These are phyloP conservation scores for Tranzscheliella williamsii DNA, from an alignment of 1,284 basidiomycete genomes.

Conservation along the genomic window DNA sequence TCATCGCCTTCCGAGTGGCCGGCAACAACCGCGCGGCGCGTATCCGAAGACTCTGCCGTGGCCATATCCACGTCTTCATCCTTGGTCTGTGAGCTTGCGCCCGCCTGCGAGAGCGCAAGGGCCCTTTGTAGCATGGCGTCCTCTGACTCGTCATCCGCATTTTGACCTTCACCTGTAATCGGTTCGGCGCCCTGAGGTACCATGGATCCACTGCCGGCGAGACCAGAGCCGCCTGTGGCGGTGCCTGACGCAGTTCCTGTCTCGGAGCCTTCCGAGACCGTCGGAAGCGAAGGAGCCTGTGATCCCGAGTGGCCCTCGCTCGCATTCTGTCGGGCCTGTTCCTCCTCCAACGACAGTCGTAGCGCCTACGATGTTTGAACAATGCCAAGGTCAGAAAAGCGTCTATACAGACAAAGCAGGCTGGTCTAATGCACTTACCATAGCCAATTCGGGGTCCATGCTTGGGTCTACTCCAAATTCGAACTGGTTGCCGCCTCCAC, in stretches of 20 bases:
- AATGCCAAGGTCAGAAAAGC: not conserved
- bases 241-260: conserved; percentile 5
- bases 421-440: conserved; percentile 72
- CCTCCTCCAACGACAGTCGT: conserved; percentile 96
- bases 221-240: conserved; percentile 1
- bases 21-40: conserved; percentile 36
- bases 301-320: conserved; percentile 37
- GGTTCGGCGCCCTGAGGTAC: conserved; percentile 48
- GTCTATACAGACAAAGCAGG: too few species aligned
- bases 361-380: conserved; percentile 72
- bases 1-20: conserved; percentile 49
- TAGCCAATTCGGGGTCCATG: conserved; percentile 93
- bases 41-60: conserved; percentile 22
- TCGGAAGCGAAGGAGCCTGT: conserved; percentile 31
- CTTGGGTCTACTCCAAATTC: conserved; percentile 92
- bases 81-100: conserved; percentile 7
- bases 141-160: conserved; percentile 47
- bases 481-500: conserved; percentile 63
- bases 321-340: conserved; percentile 75
- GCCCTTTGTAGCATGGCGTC: conserved; percentile 55
- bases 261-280: conserved; percentile 36
- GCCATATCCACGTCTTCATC: conserved; percentile 53
- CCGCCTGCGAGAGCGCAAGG: conserved; percentile 44
- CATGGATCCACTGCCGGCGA: conserved; percentile 50
- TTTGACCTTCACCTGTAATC: conserved; percentile 47